Evolutionary conservation across 2,329 filamentous ascomycete species (phyloP), one percentile per base, ranked within the genome.

Genomic region (Furcasterigmium sp.): DNA sequence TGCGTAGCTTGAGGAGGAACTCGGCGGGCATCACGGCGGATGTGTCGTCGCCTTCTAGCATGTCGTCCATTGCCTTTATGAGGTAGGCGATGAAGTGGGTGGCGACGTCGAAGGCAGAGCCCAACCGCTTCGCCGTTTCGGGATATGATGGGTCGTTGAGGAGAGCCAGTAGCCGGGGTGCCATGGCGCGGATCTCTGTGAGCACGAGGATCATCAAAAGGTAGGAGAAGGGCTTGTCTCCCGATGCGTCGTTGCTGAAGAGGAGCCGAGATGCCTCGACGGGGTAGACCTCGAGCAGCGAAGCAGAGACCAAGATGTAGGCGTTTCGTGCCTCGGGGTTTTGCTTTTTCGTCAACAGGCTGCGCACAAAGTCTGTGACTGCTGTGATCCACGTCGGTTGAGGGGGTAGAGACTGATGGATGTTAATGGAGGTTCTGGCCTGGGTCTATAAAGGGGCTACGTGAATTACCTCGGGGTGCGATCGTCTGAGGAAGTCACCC

Each of bases 161-260:
- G 42, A 76, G 68, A 34, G 72, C 67, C 2, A 85, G 66, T 2
- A 87, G 67, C 3, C 72, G 66, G 2, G 84, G 82, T 19, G 81
- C 68, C 1, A 79, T 79, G 11, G 82, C 75, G 32, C 80, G 75
- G 20, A 86, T 68, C 55, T 87, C 83, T 45, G 85, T 78, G 26
- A 85, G 70, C 7, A 85, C 56, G n/a, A 85, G 71, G 51, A 76
- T 83, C 43, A 85, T 60, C 44, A 86, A 71, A 4, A 85, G 64
- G 52, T 81, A 84, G 1, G 78, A 73, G 47, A 80, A 76, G 0
- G 80, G 73, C 47, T 76, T 80, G 26, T 70, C 65, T 2, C 63
- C 56, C 20, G 58, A 57, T 15, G 54, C 57, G 5, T 64, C 55
- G 42, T 72, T 64, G 8, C 65, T 62, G 61, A 85, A 85, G 3